Conservation (phyloP, 2,329 filamentous ascomycete species). For the Emericellopsis cladophorae region DNA sequence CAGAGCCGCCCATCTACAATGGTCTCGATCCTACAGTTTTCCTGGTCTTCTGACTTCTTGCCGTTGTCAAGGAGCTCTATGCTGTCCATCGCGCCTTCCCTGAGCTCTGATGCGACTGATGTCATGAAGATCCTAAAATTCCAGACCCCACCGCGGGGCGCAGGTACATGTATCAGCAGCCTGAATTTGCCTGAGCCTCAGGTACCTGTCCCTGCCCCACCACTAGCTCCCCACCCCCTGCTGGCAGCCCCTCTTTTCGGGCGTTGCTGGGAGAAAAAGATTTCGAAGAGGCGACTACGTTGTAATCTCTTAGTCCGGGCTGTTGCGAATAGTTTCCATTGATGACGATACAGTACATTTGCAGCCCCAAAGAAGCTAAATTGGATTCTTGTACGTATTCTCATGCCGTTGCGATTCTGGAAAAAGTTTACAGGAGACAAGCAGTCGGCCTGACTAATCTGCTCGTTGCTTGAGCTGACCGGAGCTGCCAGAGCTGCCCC, state of each 20-base stretch:
- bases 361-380: too few species aligned
- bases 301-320: too few species aligned
- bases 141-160: slow-evolving; percentile 2
- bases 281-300: too few species aligned
- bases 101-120: slow-evolving; percentile 1
- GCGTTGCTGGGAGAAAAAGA: background rate
- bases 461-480: too few species aligned
- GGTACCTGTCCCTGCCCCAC: slow-evolving; percentile 2
- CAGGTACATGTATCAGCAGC: background rate
- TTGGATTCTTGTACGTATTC: too few species aligned
- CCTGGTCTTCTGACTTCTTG: background rate
- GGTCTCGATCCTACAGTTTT: background rate
- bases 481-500: too few species aligned
- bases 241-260: background rate
- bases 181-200: background rate
- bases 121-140: slow-evolving; percentile 2
- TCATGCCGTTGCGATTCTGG: too few species aligned
- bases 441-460: too few species aligned
- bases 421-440: too few species aligned
- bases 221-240: background rate
- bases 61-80: background rate
- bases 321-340: too few species aligned
- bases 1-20: background rate
- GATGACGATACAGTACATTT: too few species aligned
- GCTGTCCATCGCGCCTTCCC: background rate